Conservation (phyloP, 768 basidiomycete species). For the Lactarius evosmus region DNA sequence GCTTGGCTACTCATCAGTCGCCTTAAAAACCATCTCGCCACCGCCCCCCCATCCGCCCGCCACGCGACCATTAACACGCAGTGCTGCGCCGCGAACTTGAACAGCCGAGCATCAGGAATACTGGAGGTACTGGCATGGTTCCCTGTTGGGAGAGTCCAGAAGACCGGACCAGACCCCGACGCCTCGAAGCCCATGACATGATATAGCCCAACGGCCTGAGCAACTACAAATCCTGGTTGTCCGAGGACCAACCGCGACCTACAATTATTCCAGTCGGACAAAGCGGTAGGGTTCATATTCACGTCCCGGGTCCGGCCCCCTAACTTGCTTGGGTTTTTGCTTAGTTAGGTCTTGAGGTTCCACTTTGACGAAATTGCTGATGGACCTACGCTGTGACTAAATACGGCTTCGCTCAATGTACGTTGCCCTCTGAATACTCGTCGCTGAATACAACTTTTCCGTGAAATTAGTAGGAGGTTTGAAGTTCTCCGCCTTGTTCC, state of each 20-base stretch:
- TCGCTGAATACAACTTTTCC: not conserved
- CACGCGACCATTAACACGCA: not conserved
- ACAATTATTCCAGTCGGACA: too few relatives aligned
- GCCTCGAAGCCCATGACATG: not conserved
- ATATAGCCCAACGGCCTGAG: not conserved
- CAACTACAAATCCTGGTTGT: not conserved
- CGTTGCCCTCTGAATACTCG: not conserved
- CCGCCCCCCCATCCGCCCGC: not conserved
- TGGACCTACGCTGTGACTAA: too few relatives aligned
- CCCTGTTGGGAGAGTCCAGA: not conserved
- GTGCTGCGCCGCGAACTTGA: not conserved
- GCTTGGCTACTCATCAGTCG: not conserved
- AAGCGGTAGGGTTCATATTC: too few relatives aligned
- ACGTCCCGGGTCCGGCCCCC: too few relatives aligned
- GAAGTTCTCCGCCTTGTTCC: not conserved
- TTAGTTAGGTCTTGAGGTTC: not conserved
- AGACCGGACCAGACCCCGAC: not conserved
- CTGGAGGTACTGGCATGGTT: not conserved
- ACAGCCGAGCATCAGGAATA: not conserved
- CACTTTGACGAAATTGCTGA: too few relatives aligned
- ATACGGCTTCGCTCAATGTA: not conserved
- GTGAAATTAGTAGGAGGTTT: not conserved
- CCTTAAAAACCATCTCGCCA: slow-evolving; percentile 13
- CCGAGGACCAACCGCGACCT: not conserved
- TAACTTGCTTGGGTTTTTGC: not conserved